Base-by-base conservation (phyloP, 1,139 yeast species). In the Komagataea norvegica region DNA sequence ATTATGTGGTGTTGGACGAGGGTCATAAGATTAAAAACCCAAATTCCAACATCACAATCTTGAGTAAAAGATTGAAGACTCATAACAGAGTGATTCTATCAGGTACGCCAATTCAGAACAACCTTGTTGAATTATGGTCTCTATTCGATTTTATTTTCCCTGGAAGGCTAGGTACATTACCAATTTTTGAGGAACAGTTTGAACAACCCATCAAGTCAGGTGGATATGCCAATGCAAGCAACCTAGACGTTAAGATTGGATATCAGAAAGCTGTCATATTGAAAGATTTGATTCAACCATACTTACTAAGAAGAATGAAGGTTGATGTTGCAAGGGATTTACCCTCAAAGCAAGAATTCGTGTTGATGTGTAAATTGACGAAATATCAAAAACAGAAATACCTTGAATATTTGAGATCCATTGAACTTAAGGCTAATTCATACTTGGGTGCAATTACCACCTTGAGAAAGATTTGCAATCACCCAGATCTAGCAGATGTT, bases 11-110 rank as follows among this genome's bases (percentile, higher is more conserved):
- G 1, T 63, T 91, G 9, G 98, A 91, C 59, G 98, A 91, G 59
- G 98, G 98, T 1, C 98, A 91, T 61, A 91, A 91, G 59, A 91
- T 91, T 43, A 72, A 97, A 49, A 91, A 91, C 56, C 98, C 98
- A 0, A 91, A 93, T 53, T 78, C 91, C 43, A 95, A 81, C 44
- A 84, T 93, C 11, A 82, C 97, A 0, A 64, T 91, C 21, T 72
- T 86, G 0, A 84, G 95, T 60, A 91, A 91, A 56, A 87, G 82
- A 51, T 62, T 91, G 36, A 79, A 75, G 50, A 87, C 97, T 0
- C 77, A 79, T 19, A 81, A 91, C 58, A 67, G 98, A 44, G 70
- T 91, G 10, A 91, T 93, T 45, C 62, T 91, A 21, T 86, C 96
- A 1, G 98, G 98, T 2, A 91, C 98, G 0, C 98, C 98, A 0